phyloP scores from a whole-genome alignment of 2,329 filamentous ascomycete species.

The Neopestalotiopsis clavispora region DNA sequence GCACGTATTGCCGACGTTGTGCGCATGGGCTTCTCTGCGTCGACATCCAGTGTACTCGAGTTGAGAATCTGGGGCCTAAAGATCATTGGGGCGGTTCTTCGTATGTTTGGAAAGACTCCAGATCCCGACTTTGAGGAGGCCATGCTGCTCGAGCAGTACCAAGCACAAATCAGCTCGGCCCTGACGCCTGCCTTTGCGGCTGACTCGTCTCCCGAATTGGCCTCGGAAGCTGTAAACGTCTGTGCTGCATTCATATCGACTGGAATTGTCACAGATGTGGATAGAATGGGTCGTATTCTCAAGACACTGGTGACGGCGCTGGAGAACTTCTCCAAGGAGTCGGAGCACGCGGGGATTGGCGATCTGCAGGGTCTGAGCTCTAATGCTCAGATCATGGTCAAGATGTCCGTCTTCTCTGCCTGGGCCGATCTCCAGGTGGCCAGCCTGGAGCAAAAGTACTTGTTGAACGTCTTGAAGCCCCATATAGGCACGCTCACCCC shows the following conservation, averaged over 20 bases:
- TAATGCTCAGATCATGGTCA: constrained; percentile 98
- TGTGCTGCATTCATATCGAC: constrained; percentile 98
- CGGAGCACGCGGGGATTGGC: constrained; percentile 84
- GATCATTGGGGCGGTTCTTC: constrained; percentile 91
- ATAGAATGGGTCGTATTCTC: constrained; percentile 97
- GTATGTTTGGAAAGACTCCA: constrained; percentile 93
- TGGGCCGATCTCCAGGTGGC: constrained; percentile 98
- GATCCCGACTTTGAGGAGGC: constrained; percentile 98
- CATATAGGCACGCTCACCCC: constrained; percentile 90
- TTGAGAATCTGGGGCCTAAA: constrained; percentile 89
- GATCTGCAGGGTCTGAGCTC: constrained; percentile 92
- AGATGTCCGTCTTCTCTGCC: constrained; percentile 94
- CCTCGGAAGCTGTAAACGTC: constrained; percentile 94
- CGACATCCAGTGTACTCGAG: constrained; percentile 89
- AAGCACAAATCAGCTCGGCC: constrained; percentile 96
- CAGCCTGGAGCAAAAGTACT: constrained; percentile 87
- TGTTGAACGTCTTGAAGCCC: constrained; percentile 85
- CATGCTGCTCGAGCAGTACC: constrained; percentile 95
- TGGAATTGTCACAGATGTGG: constrained; percentile 95
- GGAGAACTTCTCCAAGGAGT: constrained; percentile 86
- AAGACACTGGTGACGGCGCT: constrained; percentile 90
- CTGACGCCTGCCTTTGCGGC: constrained; percentile 94
- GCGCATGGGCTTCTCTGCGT: constrained; percentile 95
- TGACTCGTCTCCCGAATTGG: constrained; percentile 94
- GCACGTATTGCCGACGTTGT: constrained; percentile 88